Conservation (phyloP, 306 rosid species). For the Vachellia collinsii region DNA sequence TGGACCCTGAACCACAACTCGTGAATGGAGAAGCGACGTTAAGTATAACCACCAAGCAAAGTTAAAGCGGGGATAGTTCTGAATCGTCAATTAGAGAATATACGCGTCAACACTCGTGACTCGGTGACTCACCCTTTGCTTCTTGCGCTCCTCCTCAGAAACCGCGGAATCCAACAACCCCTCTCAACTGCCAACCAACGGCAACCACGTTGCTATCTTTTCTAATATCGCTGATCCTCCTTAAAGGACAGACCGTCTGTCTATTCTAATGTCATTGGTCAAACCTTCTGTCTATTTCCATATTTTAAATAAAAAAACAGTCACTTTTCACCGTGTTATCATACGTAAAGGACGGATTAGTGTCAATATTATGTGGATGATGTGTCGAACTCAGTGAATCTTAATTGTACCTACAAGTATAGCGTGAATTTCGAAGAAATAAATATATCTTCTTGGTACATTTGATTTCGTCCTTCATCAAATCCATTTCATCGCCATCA, state of each 20-base stretch:
- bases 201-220: neutral
- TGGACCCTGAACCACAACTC: neutral
- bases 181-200: conserved; percentile 16
- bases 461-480: neutral
- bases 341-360: neutral
- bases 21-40: neutral
- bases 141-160: neutral
- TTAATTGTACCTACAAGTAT: neutral
- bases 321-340: neutral
- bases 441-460: neutral
- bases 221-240: neutral
- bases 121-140: neutral
- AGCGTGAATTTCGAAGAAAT: neutral
- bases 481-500: neutral
- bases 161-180: conserved; percentile 17
- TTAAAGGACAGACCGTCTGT: too few species aligned
- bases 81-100: neutral
- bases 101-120: neutral
- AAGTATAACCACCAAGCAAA: neutral
- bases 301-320: neutral
- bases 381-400: conserved; percentile 2
- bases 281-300: neutral
- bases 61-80: neutral
- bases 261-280: neutral
- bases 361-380: neutral